A percentile compares a stretch with the other conserved stretches of the same genome.
phyloP scores from a whole-genome alignment of 148 eudicot species.

The Vaccinium vitisidaea region DNA sequence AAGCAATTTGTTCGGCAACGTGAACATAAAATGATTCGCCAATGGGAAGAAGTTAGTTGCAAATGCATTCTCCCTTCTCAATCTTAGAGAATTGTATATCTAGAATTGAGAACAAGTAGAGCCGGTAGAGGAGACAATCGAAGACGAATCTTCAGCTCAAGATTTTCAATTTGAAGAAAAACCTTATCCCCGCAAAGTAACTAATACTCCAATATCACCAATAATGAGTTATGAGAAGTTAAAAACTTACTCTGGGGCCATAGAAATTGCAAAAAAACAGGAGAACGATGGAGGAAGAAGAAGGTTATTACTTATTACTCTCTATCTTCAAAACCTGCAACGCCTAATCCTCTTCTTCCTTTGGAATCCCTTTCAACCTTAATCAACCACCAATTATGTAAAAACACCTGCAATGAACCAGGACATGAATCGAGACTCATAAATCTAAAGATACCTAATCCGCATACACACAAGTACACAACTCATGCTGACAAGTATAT shows the following conservation, averaged over 20 bases:
- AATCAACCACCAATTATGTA: slow-evolving; percentile 44
- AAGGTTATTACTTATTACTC: slow-evolving; percentile 30
- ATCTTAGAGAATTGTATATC: background rate
- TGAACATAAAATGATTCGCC: background rate
- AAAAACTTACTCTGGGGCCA: background rate
- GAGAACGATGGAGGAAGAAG: background rate
- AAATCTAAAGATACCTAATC: background rate
- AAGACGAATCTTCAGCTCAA: background rate
- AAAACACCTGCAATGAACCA: slow-evolving; percentile 28
- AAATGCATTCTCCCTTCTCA: background rate
- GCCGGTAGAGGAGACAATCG: background rate
- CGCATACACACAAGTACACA: background rate
- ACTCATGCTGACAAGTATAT: background rate
- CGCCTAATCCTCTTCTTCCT: slow-evolving; percentile 22
- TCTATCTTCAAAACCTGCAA: slow-evolving; percentile 32
- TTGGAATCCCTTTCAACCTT: slow-evolving; percentile 20
- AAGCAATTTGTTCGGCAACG: background rate
- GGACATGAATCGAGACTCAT: background rate
- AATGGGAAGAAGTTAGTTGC: background rate
- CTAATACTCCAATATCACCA: background rate
- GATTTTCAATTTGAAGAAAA: background rate
- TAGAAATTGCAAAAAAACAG: background rate
- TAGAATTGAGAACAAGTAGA: background rate
- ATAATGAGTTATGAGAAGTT: background rate
- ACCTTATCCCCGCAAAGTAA: background rate